These are phyloP conservation scores for Kurtzmaniella cleridarum DNA, from an alignment of 805 yeast genomes.

Conservation along the genomic window DNA sequence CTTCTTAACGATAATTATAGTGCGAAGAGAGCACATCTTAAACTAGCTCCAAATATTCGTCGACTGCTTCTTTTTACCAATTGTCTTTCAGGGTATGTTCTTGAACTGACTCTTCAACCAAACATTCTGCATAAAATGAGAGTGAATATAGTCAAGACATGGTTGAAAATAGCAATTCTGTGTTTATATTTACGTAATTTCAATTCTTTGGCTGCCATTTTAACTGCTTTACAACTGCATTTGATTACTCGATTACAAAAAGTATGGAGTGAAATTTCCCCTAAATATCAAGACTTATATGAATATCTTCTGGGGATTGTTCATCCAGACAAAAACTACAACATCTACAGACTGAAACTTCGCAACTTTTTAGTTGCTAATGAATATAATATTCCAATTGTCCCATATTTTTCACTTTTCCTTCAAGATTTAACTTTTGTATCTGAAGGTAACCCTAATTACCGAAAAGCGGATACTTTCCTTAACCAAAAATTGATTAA, in stretches of 20 bases:
- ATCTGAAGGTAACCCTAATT: slow-evolving; percentile 75
- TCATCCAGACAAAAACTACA: slow-evolving; percentile 72
- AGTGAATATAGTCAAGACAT: slow-evolving; percentile 50
- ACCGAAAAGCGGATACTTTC: slow-evolving; percentile 54
- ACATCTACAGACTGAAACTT: slow-evolving; percentile 60
- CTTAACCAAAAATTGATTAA: slow-evolving; percentile 58
- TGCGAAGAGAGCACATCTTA: slow-evolving; percentile 51
- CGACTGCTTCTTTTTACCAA: slow-evolving; percentile 65
- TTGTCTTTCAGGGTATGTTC: slow-evolving; percentile 63
- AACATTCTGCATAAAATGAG: slow-evolving; percentile 44
- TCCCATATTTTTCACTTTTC: slow-evolving; percentile 71
- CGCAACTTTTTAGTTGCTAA: slow-evolving; percentile 47
- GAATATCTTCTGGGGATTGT: slow-evolving; percentile 61
- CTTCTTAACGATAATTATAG: slow-evolving; percentile 60
- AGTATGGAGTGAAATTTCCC: slow-evolving; percentile 55
- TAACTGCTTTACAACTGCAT: slow-evolving; percentile 72
- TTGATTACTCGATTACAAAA: slow-evolving; percentile 56
- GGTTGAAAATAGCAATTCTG: slow-evolving; percentile 72
- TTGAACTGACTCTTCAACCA: slow-evolving; percentile 62
- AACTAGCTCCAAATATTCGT: slow-evolving; percentile 59
- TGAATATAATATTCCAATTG: slow-evolving; percentile 54
- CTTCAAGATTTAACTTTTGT: slow-evolving; percentile 76
- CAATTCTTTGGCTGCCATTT: slow-evolving; percentile 73
- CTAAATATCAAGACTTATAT: slow-evolving; percentile 56
- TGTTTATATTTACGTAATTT: slow-evolving; percentile 70